phyloP scores from a whole-genome alignment of 495 filamentous ascomycete species.

The Venustampulla echinocandica region DNA sequence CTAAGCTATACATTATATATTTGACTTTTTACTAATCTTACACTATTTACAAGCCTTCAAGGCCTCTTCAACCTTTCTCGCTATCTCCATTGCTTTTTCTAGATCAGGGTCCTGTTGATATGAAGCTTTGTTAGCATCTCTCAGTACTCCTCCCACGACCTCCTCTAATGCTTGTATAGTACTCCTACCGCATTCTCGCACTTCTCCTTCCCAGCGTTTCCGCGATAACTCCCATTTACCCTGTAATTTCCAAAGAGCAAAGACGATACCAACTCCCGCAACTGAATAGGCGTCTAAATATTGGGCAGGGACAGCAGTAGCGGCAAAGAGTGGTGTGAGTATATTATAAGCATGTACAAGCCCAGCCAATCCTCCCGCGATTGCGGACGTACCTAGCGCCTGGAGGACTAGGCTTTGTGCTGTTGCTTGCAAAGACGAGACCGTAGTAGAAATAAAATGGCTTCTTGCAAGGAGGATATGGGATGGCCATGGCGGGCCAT shows the following conservation, averaged over 20 bases:
- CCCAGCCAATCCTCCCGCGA: conserved; percentile 46
- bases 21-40: no score
- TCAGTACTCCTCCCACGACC: conserved; percentile 48
- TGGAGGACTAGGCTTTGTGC: conserved; percentile 72
- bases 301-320: conserved; percentile 69
- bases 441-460: conserved; percentile 50
- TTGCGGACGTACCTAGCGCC: conserved; percentile 63
- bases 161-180: conserved; percentile 63
- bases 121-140: conserved; percentile 21
- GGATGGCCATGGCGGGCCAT: conserved; percentile 26
- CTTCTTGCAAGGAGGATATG: conserved; percentile 49
- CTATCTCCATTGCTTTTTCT: conserved; percentile 44
- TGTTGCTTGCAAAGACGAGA: conserved; percentile 69
- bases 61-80: conserved; percentile 39
- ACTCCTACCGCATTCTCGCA: conserved; percentile 71
- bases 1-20: no score
- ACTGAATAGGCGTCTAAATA: no score
- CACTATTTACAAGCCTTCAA: conserved; percentile 27
- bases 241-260: conserved; percentile 67
- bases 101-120: conserved; percentile 34
- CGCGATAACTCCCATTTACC: conserved; percentile 66
- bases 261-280: conserved; percentile 68
- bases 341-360: conserved; percentile 26
- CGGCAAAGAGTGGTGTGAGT: conserved; percentile 55
- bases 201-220: conserved; percentile 61